Conservation (phyloP, 495 filamentous ascomycete genomes). For the Talaromyces ruber region DNA sequence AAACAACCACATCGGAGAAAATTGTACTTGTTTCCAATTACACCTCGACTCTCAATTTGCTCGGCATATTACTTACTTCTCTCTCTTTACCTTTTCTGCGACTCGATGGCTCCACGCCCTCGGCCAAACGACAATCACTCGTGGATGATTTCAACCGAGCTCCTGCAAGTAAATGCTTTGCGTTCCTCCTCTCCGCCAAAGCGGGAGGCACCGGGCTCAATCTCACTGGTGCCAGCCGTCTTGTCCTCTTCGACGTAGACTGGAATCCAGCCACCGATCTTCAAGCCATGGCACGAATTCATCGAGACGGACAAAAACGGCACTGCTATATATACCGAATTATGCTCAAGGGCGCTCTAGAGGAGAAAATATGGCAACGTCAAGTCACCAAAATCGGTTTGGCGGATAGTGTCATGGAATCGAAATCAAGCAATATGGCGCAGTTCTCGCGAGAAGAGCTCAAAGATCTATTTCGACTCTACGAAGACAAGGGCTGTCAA, state of each 20-base stretch:
- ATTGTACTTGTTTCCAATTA: conserved; percentile 79
- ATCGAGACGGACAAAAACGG: conserved; percentile 67
- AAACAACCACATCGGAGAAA: conserved; percentile 57
- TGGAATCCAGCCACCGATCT: conserved; percentile 79
- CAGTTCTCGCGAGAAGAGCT: conserved; percentile 64
- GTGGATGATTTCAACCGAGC: conserved; percentile 71
- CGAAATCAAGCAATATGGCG: conserved; percentile 42
- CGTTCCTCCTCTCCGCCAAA: conserved; percentile 75
- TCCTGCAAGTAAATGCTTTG: conserved; percentile 49
- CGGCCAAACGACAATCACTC: conserved; percentile 59
- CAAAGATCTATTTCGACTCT: conserved; percentile 61
- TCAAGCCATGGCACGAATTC: conserved; percentile 81
- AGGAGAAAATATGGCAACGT: conserved; percentile 82
- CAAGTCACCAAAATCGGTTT: conserved; percentile 68
- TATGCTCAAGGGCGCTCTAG: conserved; percentile 61
- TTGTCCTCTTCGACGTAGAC: conserved; percentile 73
- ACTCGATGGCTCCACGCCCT: conserved; percentile 64
- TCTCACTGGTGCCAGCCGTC: conserved; percentile 66
- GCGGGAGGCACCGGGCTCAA: conserved; percentile 70
- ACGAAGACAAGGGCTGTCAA: conserved; percentile 45
- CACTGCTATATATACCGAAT: conserved; percentile 68
- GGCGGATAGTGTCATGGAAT: conserved; percentile 59
- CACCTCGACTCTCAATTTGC: conserved; percentile 65
- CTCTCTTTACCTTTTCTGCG: conserved; percentile 59
- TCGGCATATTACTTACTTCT: conserved; percentile 55